phyloP scores from a whole-genome alignment of 192 early-diverging fungal genomes.

The Coemansia sp. region DNA sequence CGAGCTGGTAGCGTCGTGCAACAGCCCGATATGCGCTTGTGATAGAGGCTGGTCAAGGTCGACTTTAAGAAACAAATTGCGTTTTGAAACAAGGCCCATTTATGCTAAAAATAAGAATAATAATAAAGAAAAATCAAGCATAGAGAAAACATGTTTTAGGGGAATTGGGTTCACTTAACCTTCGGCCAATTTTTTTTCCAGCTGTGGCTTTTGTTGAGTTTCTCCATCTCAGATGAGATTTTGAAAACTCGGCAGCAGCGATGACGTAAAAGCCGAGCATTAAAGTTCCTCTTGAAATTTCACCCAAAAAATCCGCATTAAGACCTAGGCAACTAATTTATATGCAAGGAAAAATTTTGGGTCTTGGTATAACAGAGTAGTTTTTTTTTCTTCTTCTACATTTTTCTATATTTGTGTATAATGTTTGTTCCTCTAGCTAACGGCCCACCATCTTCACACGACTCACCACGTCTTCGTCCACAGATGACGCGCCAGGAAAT shows the following conservation, averaged over 20 bases:
- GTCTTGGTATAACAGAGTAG: neutral
- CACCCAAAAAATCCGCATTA: conserved; percentile 2
- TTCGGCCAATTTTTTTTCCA: neutral
- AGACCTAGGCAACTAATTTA: neutral
- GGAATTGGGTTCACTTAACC: neutral
- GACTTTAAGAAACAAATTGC: conserved; percentile 28
- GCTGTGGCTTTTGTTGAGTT: neutral
- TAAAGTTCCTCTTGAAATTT: neutral
- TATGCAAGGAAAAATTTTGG: conserved; percentile 1
- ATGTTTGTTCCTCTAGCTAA: conserved; percentile 41
- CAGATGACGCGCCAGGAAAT: conserved; percentile 29
- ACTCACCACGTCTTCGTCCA: conserved; percentile 30
- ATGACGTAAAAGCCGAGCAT: neutral
- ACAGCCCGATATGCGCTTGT: conserved; percentile 12
- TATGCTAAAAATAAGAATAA: conserved; percentile 1
- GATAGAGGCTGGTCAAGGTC: conserved; percentile 16
- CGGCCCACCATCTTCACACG: conserved; percentile 35
- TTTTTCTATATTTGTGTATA: conserved; percentile 1
- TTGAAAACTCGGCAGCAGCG: neutral
- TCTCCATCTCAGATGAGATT: neutral
- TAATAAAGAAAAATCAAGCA: neutral
- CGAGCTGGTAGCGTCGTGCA: conserved; percentile 21
- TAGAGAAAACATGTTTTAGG: neutral
- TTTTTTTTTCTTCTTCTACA: conserved; percentile 3
- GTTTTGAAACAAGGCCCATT: conserved; percentile 20